Base-by-base conservation (phyloP, 2,329 filamentous ascomycete species). In the Aspergillus pseudoglaucus region DNA sequence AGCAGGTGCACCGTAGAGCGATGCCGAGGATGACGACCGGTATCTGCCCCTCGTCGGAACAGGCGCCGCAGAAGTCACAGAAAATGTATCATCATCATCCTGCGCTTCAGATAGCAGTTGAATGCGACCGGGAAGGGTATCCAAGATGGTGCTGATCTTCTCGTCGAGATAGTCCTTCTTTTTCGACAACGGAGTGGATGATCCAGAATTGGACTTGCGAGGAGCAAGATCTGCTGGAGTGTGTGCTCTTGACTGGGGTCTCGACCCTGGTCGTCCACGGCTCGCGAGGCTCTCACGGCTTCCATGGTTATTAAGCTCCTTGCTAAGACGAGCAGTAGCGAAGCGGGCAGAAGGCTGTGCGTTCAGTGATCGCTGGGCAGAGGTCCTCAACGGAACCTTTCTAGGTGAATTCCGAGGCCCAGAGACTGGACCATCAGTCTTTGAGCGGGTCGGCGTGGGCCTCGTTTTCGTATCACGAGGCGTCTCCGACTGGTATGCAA, bases 91-190 rank as follows among this genome's bases (percentile, higher is more conserved):
- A n/a, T 58, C 61, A 55, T 64, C 64, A 51, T 53, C 61, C 47
- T 66, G 64, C 37, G 75, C 72, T 2, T 71, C 68, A 18, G 78
- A 75, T 1, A 82, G 82, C 38, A 96, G 76, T 45, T 83, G 84
- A 58, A 97, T 94, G 52, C 84, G 83, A 27, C 85, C 84, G 2
- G 89, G 88, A 52, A 94, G 87, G 17, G 79, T 85, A 49, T 82
- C 82, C 35, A 94, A 77, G 48, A 94, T 87, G 45, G 86, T 81
- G 60, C 81, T 86, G 43, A 95, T 90, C 62, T 90, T 88, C 53
- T 84, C 81, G 55, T 89, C 87, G 12, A 95, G 75, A 47, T 88
- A 80, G 54, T 88, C 83, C 53, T 85, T 82, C 0, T 77, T 71
- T 45, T 62, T 67, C 47, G 69, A 54, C 14, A 53, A 69, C 46